These are phyloP conservation scores for Aspergillus brunneoviolaceus DNA, from an alignment of 2,329 filamentous ascomycete species.

Conservation along the genomic window DNA sequence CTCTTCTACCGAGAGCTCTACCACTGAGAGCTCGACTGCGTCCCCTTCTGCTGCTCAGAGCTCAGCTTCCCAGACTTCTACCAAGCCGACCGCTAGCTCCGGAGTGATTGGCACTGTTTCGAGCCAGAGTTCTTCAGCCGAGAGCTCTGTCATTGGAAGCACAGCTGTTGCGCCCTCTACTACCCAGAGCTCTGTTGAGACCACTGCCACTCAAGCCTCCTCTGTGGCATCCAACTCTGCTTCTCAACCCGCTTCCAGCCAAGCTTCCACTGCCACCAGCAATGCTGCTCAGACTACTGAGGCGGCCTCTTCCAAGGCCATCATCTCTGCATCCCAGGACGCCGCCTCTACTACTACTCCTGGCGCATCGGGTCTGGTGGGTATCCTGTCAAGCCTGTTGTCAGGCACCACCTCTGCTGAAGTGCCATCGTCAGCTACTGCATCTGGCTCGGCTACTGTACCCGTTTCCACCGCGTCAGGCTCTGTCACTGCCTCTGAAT, in stretches of 20 bases:
- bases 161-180: background rate
- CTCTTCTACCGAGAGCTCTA: background rate
- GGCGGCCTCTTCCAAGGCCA: background rate
- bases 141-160: background rate
- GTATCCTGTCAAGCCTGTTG: background rate
- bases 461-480: background rate
- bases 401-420: background rate
- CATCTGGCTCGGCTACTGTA: background rate
- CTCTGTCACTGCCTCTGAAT: background rate
- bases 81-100: background rate
- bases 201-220: background rate
- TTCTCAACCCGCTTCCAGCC: background rate
- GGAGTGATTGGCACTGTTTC: background rate
- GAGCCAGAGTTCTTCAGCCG: slow-evolving; percentile 1
- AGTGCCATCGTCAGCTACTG: background rate
- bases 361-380: slow-evolving; percentile 3
- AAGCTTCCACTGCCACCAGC: background rate
- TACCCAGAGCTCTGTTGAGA: background rate
- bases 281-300: slow-evolving; percentile 1
- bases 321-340: background rate
- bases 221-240: background rate
- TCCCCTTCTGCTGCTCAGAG: background rate
- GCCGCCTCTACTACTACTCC: slow-evolving; percentile 2
- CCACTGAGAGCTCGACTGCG: background rate
- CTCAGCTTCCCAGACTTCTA: background rate